Conservation (phyloP, 2,329 filamentous ascomycete genomes). For the Stachybotrys chlorohalonatus region DNA sequence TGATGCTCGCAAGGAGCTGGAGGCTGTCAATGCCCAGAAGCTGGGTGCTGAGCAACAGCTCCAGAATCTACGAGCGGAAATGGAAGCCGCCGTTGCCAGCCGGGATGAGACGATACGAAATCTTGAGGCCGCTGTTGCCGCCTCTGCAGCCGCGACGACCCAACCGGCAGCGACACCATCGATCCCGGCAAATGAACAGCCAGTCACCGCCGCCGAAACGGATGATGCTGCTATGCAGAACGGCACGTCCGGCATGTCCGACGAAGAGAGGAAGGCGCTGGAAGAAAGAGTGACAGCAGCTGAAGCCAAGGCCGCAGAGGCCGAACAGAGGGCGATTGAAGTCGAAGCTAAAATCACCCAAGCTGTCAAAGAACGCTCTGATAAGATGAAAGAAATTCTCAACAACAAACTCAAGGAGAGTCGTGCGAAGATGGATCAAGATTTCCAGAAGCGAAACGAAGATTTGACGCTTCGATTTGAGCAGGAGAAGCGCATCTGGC, state of each 20-base stretch:
- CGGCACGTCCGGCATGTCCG: constrained; percentile 26
- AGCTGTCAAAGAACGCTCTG: constrained; percentile 55
- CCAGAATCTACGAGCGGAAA: constrained; percentile 42
- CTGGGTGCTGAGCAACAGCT: constrained; percentile 57
- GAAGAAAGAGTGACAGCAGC: constrained; percentile 53
- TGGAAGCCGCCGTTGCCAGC: constrained; percentile 53
- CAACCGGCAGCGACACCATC: not conserved
- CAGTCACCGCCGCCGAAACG: constrained; percentile 3
- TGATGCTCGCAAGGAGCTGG: constrained; percentile 51
- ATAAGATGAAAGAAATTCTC: constrained; percentile 59
- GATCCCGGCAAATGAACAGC: not conserved
- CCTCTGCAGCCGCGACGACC: not conserved
- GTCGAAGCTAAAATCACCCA: constrained; percentile 53
- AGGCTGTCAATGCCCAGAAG: constrained; percentile 58
- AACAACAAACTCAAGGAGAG: constrained; percentile 65
- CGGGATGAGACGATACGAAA: constrained; percentile 49
- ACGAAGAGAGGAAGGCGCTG: constrained; percentile 50
- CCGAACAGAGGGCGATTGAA: constrained; percentile 54
- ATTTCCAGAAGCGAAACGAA: constrained; percentile 44
- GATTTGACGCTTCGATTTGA: constrained; percentile 48
- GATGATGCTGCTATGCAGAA: constrained; percentile 8
- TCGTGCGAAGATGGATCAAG: constrained; percentile 40
- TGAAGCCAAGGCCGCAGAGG: constrained; percentile 53
- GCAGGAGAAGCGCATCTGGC: constrained; percentile 55
- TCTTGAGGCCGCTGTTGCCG: constrained; percentile 20